Base-by-base conservation (phyloP, 768 basidiomycete genomes). In the Agaricus blazei region DNA sequence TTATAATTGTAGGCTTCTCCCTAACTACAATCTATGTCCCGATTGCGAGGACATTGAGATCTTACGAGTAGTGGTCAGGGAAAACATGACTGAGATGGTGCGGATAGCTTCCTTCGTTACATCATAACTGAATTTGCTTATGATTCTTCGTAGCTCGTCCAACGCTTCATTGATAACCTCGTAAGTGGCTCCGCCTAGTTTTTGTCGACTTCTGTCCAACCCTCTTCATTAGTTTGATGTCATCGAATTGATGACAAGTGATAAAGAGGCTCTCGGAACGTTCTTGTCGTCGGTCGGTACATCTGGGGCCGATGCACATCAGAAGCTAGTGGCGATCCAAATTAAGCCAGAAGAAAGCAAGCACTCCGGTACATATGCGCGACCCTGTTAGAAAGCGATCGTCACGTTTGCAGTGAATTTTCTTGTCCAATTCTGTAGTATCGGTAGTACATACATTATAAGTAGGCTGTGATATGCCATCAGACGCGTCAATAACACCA, bases 121-220 rank as follows among this genome's bases (percentile, higher is more conserved):
- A 24, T 50, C 19, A 19, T 19, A 19, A 19, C 19, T 23, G 31
- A 46, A 37, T 14, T 4, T 31, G 11, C 7, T 15, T 14, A 43
- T 26, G 27, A 26, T 44, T 56, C 26, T 29, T 43, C 41, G 46
- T 72, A 85, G 79, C 73, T 87, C 50, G 59, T 85, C 43, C 84
- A 87, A 59, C 77, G 82, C 52, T 76, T 93, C 24, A 69, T 93
- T 23, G 69, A 69, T 2, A 90, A 93, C 57, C 72, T 93, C 45
- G 85, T 88, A 62, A 68, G 84, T 71, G 12, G 15, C 36, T 43
- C 23, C 4, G 31, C 43, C 54, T 41, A 41, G 19, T 38, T 24
- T 58, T 44, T 58, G 6, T 14, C n/a, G 15, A 4, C 37, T 9
- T 9, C n/a, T 19, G 5, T n/a, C 19, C 24, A 49, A 19, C n/a